Base-by-base conservation (phyloP, 176 grass and related monocot genomes). In the Phoenix roebelenii region DNA sequence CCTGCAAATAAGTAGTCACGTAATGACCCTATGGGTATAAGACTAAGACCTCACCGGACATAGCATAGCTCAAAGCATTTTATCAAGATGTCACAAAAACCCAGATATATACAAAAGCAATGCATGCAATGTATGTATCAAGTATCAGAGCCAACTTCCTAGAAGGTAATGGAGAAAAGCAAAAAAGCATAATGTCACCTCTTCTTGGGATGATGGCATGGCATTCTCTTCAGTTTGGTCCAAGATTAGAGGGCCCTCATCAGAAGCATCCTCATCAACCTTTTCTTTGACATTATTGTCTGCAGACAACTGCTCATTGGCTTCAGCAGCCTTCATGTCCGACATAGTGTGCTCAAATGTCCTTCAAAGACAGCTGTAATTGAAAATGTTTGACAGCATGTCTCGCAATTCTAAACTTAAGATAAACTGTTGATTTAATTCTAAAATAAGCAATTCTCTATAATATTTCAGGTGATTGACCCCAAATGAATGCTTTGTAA, bases 161-260 rank as follows among this genome's bases (percentile, higher is more conserved):
- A 55, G 0, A 25, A 17, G 22, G 4, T 1, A 20, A 7, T 55
- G 10, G 5, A 25, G 3, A 39, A 7, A 30, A 24, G 28, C 0
- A 30, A 30, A 30, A 30, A 30, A 4, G 16, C n/a, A 22, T 1
- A 56, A 55, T 19, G 14, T 55, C 65, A 68, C 65, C 65, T 68
- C 65, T 44, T 56, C 25, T 68, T 68, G 28, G 26, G 65, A 25
- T 54, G 65, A 68, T 3, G 65, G 65, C 52, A 56, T 68, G 26
- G 16, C 18, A 39, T 68, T 68, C 26, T 3, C 65, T 25, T 55
- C 65, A 56, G 18, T 20, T 39, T 56, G 65, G 25, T 68, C 18
- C 5, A 39, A 23, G 10, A 44, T 44, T 44, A 44, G 9, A 44
- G 35, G 35, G 35, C 1, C 35, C 35, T 55, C 20, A 0, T 20